These are phyloP conservation scores for Eucommia ulmoides DNA, from an alignment of 257 asterid genomes.

Conservation along the genomic window DNA sequence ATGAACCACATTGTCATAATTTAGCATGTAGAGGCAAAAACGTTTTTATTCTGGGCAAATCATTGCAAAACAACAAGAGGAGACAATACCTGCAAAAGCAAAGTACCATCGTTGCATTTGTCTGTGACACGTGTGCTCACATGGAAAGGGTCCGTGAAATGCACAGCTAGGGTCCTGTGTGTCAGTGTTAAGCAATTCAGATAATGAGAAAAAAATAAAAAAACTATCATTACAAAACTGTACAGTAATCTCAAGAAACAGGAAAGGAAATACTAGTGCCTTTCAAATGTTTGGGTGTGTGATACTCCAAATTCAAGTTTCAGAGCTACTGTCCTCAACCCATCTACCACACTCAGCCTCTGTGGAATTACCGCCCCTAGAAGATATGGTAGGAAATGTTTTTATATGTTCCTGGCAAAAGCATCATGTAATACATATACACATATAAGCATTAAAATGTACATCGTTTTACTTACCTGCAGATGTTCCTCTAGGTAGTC, in stretches of 20 bases:
- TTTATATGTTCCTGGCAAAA: too few species aligned
- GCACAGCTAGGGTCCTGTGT: constrained; percentile 89
- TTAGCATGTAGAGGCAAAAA: too few species aligned
- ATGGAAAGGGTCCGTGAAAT: constrained; percentile 89
- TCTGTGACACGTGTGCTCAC: constrained; percentile 80
- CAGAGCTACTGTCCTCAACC: constrained; percentile 89
- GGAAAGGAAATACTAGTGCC: constrained; percentile 21
- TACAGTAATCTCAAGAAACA: constrained; percentile 11
- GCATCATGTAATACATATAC: too few species aligned
- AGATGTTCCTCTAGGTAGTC: constrained; percentile 67
- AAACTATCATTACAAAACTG: constrained; percentile 8
- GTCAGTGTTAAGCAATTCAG: constrained; percentile 16
- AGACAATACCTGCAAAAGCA: constrained; percentile 81
- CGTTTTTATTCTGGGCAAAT: too few species aligned
- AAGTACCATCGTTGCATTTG: constrained; percentile 84
- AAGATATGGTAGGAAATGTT: too few species aligned
- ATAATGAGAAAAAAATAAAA: constrained; percentile 5
- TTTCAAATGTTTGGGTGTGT: constrained; percentile 83
- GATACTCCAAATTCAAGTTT: constrained; percentile 94
- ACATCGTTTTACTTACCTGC: constrained; percentile 66
- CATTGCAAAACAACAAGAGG: constrained; percentile 59
- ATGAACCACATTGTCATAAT: too few species aligned
- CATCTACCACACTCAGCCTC: constrained; percentile 83
- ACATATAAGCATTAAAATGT: too few species aligned
- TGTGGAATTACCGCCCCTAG: constrained; percentile 52